Evolutionary conservation across 352 stramenopile genomes (phyloP).

Genomic region (Plasmopara viticola): DNA sequence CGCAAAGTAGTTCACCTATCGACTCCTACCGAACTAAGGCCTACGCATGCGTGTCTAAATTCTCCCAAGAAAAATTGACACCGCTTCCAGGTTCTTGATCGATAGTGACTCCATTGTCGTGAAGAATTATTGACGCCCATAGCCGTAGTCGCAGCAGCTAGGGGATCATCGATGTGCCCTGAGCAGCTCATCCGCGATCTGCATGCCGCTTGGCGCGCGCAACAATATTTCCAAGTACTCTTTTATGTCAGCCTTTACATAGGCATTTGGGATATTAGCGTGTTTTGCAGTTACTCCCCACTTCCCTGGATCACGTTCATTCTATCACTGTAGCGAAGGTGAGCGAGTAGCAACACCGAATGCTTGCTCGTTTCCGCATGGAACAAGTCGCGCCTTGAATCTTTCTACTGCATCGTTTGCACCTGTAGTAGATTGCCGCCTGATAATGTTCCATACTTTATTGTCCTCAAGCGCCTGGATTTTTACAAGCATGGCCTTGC

Average conservation of each 20-base stretch:
- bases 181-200: not conserved
- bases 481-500: too few species aligned
- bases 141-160: not conserved
- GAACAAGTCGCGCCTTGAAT: not conserved
- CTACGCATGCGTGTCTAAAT: not conserved
- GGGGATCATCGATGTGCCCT: not conserved
- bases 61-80: not conserved
- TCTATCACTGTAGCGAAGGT: not conserved
- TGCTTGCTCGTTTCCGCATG: not conserved
- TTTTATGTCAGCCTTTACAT: constrained; percentile 1
- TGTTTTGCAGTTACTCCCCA: not conserved
- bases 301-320: not conserved
- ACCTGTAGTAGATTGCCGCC: not conserved
- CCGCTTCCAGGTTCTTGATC: not conserved
- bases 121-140: too few species aligned
- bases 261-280: not conserved
- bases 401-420: not conserved
- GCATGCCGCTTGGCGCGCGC: not conserved
- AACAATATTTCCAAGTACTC: not conserved
- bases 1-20: not conserved
- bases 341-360: not conserved
- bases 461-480: too few species aligned
- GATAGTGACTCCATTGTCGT: not conserved
- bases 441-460: not conserved
- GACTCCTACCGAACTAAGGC: not conserved